These are phyloP conservation scores for Candida sp. DNA, from an alignment of 1,139 yeast species.

Conservation along the genomic window DNA sequence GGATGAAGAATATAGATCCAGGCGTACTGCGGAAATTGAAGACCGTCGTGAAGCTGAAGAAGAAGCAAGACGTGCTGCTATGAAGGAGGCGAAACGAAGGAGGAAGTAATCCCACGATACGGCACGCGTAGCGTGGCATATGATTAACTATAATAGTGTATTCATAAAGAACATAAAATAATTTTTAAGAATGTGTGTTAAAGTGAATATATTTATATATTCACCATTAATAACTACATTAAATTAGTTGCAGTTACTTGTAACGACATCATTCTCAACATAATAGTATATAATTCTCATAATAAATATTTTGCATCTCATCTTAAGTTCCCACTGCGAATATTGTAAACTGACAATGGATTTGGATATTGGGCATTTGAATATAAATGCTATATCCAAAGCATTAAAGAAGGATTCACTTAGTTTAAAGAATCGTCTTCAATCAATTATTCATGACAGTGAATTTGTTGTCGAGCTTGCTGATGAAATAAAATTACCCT, in stretches of 20 bases:
- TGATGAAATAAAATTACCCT: constrained; percentile 23
- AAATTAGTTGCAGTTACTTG: too few relatives aligned
- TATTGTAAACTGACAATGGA: not conserved
- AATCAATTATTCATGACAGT: constrained; percentile 65
- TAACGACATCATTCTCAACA: too few relatives aligned
- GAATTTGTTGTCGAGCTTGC: constrained; percentile 20
- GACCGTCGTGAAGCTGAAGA: constrained; percentile 61
- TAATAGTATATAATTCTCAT: not conserved
- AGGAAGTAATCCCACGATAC: constrained; percentile 5
- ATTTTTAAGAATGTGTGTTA: too few relatives aligned
- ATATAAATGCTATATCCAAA: constrained; percentile 25
- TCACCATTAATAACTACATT: too few relatives aligned
- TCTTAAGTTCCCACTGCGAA: not conserved
- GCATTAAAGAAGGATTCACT: constrained; percentile 51
- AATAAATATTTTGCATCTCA: not conserved
- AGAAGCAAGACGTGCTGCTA: constrained; percentile 45
- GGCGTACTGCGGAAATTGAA: constrained; percentile 57
- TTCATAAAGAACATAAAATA: too few relatives aligned
- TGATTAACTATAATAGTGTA: too few relatives aligned
- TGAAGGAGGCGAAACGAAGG: constrained; percentile 21
- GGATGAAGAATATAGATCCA: constrained; percentile 73
- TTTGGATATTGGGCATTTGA: constrained; percentile 1
- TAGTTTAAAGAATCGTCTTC: constrained; percentile 60
- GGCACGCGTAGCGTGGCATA: too few relatives aligned
- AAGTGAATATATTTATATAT: too few relatives aligned